Base-by-base conservation (phyloP, 164 flowering plant species). In the Vitis rotundifolia region DNA sequence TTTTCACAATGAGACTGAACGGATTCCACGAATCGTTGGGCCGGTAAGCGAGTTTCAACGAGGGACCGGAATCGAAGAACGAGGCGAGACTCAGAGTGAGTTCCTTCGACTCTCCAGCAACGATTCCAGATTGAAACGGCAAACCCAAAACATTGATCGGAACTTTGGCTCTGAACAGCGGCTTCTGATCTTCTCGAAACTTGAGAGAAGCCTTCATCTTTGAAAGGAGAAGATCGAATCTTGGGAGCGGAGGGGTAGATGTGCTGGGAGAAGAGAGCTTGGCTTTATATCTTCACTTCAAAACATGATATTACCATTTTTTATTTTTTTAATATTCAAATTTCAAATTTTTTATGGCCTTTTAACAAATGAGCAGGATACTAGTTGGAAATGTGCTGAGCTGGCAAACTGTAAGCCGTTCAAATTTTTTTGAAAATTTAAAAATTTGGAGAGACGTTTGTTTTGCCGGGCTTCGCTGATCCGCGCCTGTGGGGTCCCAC, bases 141-240 rank as follows among this genome's bases (percentile, higher is more conserved):
- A 87, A 59, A 47, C 91, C 91, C 5, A 88, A 64, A 26, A 89
- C 76, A 76, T 54, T 86, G 56, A 91, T 71, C 2, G 97, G 97
- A 18, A 89, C 74, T 71, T 91, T 91, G 50, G 89, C 94, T 68
- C 86, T 64, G 16, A 87, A 59, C 28, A 91, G 76, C 0, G 97
- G 94, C 80, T 83, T 86, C 72, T 86, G 86, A n/a, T 91, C 87
- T 4, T 89, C 93, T 7, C 94, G 83, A 62, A 90, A 86, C 63
- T 84, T 90, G 56, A 91, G 48, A 0, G 97, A 91, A 13, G 91
- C 90, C 64, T 91, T 90, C 97, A 91, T 88, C 63, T 66, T 77
- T 14, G 37, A 13, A 50, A 1, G 1, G 8, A 49, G 55, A 16
- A 15, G 19, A 57, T 19, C 16, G 44, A 37, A 37, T 54, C 68